Conservation (phyloP, 2,329 filamentous ascomycete species). For the Pseudocercospora ulei region DNA sequence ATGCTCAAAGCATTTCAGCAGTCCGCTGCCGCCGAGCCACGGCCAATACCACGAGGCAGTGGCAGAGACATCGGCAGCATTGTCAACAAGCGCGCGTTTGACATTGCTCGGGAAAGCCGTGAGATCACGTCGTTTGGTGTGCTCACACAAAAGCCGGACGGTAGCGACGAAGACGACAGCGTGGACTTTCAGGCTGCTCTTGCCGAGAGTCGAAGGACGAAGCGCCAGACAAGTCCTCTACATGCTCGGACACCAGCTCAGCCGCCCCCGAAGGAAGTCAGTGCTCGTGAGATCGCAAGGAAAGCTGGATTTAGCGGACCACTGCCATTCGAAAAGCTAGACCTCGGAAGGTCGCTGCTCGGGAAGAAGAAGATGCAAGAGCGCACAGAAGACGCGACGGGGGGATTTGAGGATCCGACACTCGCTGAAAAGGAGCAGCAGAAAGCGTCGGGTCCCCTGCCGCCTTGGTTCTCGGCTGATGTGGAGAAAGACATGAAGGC, state of each 20-base stretch:
- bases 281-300: constrained; percentile 36
- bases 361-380: constrained; percentile 47
- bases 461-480: constrained; percentile 61
- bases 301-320: constrained; percentile 62
- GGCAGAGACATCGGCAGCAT: constrained; percentile 58
- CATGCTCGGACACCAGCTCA: constrained; percentile 23
- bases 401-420: constrained; percentile 54
- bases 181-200: constrained; percentile 70
- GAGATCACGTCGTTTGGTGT: constrained; percentile 33
- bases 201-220: constrained; percentile 53
- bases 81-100: constrained; percentile 63
- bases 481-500: constrained; percentile 51
- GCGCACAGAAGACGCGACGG: constrained; percentile 48
- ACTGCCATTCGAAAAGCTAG: constrained; percentile 73
- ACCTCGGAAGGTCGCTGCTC: constrained; percentile 55
- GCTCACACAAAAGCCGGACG: constrained; percentile 30
- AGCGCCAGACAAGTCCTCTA: constrained; percentile 25
- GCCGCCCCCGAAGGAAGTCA: constrained; percentile 31
- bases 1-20: constrained; percentile 42
- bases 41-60: constrained; percentile 40
- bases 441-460: constrained; percentile 51
- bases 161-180: constrained; percentile 59
- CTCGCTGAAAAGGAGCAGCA: constrained; percentile 32
- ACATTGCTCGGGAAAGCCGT: constrained; percentile 44
- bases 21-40: constrained; percentile 37